Evolutionary conservation across 805 yeast genomes (phyloP).

Genomic region (Scheffersomyces spartinae): DNA sequence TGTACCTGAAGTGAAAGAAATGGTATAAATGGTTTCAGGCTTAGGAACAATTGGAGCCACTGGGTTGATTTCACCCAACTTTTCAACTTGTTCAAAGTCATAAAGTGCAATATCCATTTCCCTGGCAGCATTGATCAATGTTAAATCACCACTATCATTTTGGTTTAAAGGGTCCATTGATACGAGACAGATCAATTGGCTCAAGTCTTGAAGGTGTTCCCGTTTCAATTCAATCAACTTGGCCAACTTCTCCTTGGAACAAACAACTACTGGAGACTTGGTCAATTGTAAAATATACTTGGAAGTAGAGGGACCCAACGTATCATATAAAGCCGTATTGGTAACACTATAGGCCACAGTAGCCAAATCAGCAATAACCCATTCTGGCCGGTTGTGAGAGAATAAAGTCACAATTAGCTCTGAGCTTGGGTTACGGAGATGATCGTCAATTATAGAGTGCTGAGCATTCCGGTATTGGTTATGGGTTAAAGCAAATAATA

Average conservation of each 20-base stretch:
- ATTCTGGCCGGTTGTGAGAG: slow-evolving; percentile 51
- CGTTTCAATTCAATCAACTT: slow-evolving; percentile 7
- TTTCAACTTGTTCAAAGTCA: slow-evolving; percentile 21
- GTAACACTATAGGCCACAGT: slow-evolving; percentile 42
- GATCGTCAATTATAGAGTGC: too few relatives aligned
- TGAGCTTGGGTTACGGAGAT: too few relatives aligned
- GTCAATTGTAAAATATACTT: slow-evolving; percentile 25
- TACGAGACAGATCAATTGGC: slow-evolving; percentile 11
- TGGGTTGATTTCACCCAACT: slow-evolving; percentile 19
- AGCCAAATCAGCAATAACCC: slow-evolving; percentile 63
- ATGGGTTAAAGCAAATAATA: slow-evolving; percentile 21
- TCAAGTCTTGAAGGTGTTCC: slow-evolving; percentile 6
- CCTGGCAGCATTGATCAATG: slow-evolving; percentile 11
- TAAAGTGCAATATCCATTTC: slow-evolving; percentile 12
- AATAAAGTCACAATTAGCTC: slow-evolving; percentile 36
- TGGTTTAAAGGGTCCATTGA: slow-evolving; percentile 15
- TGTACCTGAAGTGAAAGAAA: slow-evolving; percentile 67
- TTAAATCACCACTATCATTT: slow-evolving; percentile 2
- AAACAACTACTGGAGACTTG: slow-evolving; percentile 24
- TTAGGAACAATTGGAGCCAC: slow-evolving; percentile 31
- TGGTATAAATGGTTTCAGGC: slow-evolving; percentile 40
- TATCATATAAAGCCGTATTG: slow-evolving; percentile 20
- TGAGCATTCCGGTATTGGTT: too few relatives aligned
- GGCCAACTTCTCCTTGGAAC: slow-evolving; percentile 17
- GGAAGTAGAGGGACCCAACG: slow-evolving; percentile 27